Evolutionary conservation across 75 land plant genomes (phyloP).

Genomic region (Cryptomeria japonica): DNA sequence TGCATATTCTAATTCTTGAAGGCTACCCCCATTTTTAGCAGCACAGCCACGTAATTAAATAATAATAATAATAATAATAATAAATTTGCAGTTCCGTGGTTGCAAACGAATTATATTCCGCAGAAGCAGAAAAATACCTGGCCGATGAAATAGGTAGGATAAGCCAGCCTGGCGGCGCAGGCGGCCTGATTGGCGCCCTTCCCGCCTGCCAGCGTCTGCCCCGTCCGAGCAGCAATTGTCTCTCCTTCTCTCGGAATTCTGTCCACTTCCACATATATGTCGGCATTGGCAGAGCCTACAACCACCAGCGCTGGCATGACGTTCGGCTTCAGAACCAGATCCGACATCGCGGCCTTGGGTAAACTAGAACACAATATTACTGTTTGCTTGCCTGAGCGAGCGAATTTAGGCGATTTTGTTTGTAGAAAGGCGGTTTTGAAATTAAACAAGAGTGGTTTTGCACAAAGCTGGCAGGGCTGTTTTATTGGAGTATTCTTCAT

Average conservation of each 20-base stretch:
- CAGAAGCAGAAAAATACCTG: constrained; percentile 28
- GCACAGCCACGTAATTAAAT: background rate
- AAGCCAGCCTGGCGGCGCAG: constrained; percentile 68
- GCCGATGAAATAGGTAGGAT: constrained; percentile 86
- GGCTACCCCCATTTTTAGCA: background rate
- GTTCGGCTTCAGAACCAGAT: background rate
- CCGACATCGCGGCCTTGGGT: background rate
- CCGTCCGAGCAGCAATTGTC: constrained; percentile 73
- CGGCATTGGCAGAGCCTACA: constrained; percentile 97
- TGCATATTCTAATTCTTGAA: background rate
- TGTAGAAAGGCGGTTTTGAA: background rate
- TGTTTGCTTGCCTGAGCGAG: background rate
- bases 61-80: too few relatives aligned
- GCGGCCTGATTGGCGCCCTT: constrained; percentile 97
- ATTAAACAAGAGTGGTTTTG: background rate
- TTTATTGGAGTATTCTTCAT: too few relatives aligned
- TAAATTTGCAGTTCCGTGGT: background rate
- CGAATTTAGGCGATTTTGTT: background rate
- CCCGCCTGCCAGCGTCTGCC: constrained; percentile 85
- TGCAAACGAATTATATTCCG: background rate
- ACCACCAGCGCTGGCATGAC: constrained; percentile 61
- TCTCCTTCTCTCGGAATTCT: constrained; percentile 83
- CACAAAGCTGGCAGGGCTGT: background rate
- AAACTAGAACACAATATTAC: background rate
- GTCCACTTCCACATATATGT: constrained; percentile 86